Evolutionary conservation across 148 eudicot species (phyloP), one percentile per base, ranked within the genome.

Genomic region (Rhododendron kiyosumense): DNA sequence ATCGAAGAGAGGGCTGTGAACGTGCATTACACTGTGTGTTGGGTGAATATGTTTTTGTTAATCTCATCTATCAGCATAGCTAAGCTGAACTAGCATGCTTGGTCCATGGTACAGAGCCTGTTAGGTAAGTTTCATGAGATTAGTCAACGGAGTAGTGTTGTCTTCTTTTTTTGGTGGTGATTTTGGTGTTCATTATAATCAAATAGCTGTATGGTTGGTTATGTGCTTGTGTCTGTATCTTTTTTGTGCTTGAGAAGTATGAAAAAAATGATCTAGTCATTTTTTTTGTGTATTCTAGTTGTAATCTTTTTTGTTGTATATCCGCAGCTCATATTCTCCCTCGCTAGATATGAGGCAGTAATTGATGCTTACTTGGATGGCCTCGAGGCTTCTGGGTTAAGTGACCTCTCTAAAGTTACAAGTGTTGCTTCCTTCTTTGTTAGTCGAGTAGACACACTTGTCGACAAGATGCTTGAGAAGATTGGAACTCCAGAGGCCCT

Each of bases 391-490:
- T 97, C 98, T 77, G 99, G 99, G 26, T 94, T 97, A 76, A 91
- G 89, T 85, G 99, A 97, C 84, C 96, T 97, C 83, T 97, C 99
- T 41, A 93, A 89, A 88, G 96, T 97, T 81, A 97, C 98, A 30
- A 97, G 99, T 85, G 99, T 97, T 77, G 99, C 99, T 86, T 96
- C 99, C 77, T 96, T 96, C 92, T 96, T 96, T 88, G 99, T 96
- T 86, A 96, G 99, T 87, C 94, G 99, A 74, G 99, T 96, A 51
- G 99, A 96, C 89, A 82, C 96, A 38, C 93, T 96, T 57, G 90
- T 95, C 80, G 99, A 96, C 92, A 96, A 96, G 88, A 77, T 94
- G 96, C 99, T 96, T 57, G 99, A 96, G 92, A 92, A 96, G 86
- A 90, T 93, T 85, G 99, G 98, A 80, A 93, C 95, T 51, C 96